Conservation (phyloP, 2,329 filamentous ascomycete species). For the Penicillium fuscoglaucum region DNA sequence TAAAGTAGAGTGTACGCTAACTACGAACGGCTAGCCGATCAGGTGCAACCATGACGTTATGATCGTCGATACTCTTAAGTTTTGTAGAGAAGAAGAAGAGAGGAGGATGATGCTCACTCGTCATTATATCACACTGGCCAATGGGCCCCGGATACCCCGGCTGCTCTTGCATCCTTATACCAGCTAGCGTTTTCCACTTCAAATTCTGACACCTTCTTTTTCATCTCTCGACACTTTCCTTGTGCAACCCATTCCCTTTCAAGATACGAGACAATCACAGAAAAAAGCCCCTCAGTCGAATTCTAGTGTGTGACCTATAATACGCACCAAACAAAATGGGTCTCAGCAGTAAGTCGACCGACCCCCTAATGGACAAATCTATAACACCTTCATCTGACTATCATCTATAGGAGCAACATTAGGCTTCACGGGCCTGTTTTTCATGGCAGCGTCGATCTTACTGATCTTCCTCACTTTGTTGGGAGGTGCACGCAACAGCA, state of each 20-base stretch:
- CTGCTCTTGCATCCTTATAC: conserved; percentile 9
- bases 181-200: background rate
- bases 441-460: conserved; percentile 62
- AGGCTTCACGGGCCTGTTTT: conserved; percentile 59
- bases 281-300: background rate
- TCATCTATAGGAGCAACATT: conserved; percentile 53
- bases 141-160: conserved; percentile 22
- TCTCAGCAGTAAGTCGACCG: conserved; percentile 34
- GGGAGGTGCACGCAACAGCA: conserved; percentile 56
- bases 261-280: background rate
- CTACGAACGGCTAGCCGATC: conserved; percentile 22
- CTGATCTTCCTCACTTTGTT: conserved; percentile 67
- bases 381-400: conserved; percentile 11
- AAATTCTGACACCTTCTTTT: background rate
- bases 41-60: conserved; percentile 38
- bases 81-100: background rate
- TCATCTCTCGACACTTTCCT: conserved; percentile 7
- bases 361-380: background rate
- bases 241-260: conserved; percentile 1
- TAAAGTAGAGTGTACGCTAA: conserved; percentile 22
- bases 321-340: conserved; percentile 23
- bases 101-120: conserved; percentile 13
- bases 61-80: conserved; percentile 20
- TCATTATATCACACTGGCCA: conserved; percentile 27
- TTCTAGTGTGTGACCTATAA: background rate